Conservation (phyloP, 352 stramenopile genomes). For the Peronosclerospora sorghi region DNA sequence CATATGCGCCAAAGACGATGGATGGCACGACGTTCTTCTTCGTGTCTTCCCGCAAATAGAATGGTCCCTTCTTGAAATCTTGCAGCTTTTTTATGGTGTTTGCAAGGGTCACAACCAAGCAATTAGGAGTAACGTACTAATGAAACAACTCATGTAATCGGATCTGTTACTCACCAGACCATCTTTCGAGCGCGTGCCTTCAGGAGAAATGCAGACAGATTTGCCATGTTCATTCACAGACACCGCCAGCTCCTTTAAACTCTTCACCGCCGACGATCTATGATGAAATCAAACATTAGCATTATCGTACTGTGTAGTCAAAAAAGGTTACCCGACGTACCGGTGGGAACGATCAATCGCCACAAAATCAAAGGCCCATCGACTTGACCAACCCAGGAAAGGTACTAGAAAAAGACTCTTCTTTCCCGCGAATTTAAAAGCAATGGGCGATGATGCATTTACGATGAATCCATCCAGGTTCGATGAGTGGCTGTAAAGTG, state of each 20-base stretch:
- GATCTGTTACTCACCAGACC: constrained; percentile 28
- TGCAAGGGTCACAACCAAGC: no score
- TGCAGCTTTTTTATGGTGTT: constrained; percentile 32
- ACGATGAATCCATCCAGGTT: constrained; percentile 80
- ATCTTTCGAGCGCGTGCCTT: constrained; percentile 76
- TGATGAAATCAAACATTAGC: constrained; percentile 1
- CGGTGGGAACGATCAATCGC: constrained; percentile 69
- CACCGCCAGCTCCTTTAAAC: constrained; percentile 52
- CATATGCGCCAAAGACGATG: constrained; percentile 72
- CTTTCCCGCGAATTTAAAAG: constrained; percentile 80
- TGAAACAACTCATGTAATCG: neutral
- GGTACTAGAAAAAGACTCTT: constrained; percentile 77
- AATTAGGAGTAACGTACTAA: no score
- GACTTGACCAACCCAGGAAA: constrained; percentile 59
- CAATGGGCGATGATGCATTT: constrained; percentile 52
- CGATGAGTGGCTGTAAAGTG: constrained; percentile 45
- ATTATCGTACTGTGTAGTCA: neutral
- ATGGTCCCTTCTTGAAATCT: constrained; percentile 83
- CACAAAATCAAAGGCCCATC: constrained; percentile 72
- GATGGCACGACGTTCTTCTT: constrained; percentile 74
- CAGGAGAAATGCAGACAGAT: constrained; percentile 74
- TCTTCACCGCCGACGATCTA: constrained; percentile 50
- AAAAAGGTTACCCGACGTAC: constrained; percentile 12
- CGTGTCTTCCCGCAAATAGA: constrained; percentile 74
- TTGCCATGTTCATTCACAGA: constrained; percentile 62